These are phyloP conservation scores for Myriosclerotinia duriaeana DNA, from an alignment of 2,329 filamentous ascomycete genomes.

Conservation along the genomic window DNA sequence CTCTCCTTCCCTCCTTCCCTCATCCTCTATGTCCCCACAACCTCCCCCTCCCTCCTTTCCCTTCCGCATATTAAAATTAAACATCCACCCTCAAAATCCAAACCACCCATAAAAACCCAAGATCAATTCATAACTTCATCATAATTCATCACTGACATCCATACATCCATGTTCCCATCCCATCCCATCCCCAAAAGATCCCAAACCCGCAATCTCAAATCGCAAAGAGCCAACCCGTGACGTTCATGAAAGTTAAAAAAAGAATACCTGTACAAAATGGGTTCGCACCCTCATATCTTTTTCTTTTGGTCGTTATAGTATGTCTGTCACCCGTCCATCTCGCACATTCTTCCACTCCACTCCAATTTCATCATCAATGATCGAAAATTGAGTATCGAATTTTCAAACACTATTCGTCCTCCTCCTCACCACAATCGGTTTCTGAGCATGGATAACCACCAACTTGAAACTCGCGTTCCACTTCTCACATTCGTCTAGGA, in stretches of 20 bases:
- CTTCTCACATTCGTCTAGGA: constrained; percentile 83
- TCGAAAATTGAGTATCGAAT: not conserved
- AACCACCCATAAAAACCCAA: constrained; percentile 2
- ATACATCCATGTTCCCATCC: not conserved
- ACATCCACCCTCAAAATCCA: not conserved
- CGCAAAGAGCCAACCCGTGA: constrained; percentile 1
- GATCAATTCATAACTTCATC: constrained; percentile 3
- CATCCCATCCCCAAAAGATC: not conserved
- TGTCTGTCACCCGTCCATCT: not conserved
- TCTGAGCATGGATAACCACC: constrained; percentile 74
- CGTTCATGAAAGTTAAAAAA: not conserved
- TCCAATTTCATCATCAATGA: not conserved
- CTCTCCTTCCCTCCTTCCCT: too few species aligned
- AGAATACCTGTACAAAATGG: not conserved
- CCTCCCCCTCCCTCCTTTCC: not conserved
- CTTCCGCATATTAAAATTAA: not conserved
- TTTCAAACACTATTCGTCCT: constrained; percentile 36
- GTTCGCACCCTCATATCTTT: constrained; percentile 15
- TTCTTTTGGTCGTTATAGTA: not conserved
- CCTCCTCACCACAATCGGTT: constrained; percentile 34
- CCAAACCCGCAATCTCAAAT: constrained; percentile 7
- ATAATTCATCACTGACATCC: constrained; percentile 5
- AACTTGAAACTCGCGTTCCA: constrained; percentile 85
- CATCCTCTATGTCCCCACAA: too few species aligned
- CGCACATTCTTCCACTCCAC: not conserved